phyloP scores from a whole-genome alignment of 495 filamentous ascomycete species.

The Penicillium cosmopolitanum region DNA sequence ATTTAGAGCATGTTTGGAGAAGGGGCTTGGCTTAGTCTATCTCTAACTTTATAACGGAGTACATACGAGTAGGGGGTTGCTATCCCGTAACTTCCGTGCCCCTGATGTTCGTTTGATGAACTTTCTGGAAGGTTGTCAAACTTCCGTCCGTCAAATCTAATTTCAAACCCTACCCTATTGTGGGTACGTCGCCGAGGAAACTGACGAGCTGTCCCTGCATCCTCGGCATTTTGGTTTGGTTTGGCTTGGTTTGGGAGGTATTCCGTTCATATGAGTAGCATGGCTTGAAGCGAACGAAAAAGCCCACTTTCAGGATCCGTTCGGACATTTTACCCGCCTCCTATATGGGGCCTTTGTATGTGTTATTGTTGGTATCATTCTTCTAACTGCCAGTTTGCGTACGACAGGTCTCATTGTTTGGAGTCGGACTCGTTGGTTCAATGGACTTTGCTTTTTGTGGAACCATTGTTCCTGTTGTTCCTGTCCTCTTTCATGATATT shows the following conservation, averaged over 20 bases:
- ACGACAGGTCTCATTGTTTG: background rate
- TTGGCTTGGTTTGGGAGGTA: background rate
- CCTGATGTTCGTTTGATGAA: conserved; percentile 4
- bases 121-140: conserved; percentile 8
- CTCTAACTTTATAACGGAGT: background rate
- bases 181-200: conserved; percentile 3
- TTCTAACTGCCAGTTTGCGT: background rate
- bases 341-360: background rate
- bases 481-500: too few relatives aligned
- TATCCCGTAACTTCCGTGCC: background rate
- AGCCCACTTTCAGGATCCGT: background rate
- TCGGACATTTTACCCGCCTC: conserved; percentile 8
- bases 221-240: background rate
- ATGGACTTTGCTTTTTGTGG: background rate
- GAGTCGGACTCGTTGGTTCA: background rate
- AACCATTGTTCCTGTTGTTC: too few relatives aligned
- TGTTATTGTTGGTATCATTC: background rate
- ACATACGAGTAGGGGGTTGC: background rate
- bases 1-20: conserved; percentile 2
- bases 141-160: conserved; percentile 5
- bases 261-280: background rate
- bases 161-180: conserved; percentile 1
- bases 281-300: conserved; percentile 1
- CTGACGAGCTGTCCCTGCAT: background rate
- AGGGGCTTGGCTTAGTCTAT: conserved; percentile 9